These are phyloP conservation scores for Aspergillus luchuensis DNA, from an alignment of 2,329 filamentous ascomycete genomes.

Conservation along the genomic window DNA sequence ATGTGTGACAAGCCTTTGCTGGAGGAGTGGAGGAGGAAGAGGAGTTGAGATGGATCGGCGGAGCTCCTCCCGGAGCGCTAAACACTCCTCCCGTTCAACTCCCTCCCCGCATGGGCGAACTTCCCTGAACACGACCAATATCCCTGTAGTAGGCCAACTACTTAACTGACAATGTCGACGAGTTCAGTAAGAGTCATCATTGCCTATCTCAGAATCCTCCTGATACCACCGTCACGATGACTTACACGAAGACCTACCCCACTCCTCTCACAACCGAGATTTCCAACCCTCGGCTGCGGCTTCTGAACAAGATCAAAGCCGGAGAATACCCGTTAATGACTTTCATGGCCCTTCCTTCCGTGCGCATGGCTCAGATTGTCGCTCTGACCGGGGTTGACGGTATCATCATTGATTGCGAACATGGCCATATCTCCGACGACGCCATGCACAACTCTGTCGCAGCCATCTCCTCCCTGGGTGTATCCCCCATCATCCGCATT, in stretches of 20 bases:
- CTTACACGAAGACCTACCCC: slow-evolving; percentile 25
- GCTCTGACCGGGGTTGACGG: slow-evolving; percentile 64
- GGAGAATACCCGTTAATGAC: slow-evolving; percentile 50
- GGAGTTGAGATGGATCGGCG: not conserved
- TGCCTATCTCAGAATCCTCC: not conserved
- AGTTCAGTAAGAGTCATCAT: not conserved
- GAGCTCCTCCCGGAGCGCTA: slow-evolving; percentile 23
- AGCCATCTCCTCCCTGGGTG: slow-evolving; percentile 27
- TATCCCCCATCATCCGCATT: slow-evolving; percentile 28
- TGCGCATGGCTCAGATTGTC: slow-evolving; percentile 55
- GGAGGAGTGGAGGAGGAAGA: not conserved
- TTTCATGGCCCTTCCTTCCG: slow-evolving; percentile 52
- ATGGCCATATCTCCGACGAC: slow-evolving; percentile 33
- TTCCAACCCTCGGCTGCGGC: slow-evolving; percentile 45
- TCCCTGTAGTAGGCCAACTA: not conserved
- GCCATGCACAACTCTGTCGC: slow-evolving; percentile 31
- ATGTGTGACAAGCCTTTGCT: no score
- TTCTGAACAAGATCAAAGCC: slow-evolving; percentile 48
- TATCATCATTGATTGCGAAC: slow-evolving; percentile 55
- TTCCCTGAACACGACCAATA: not conserved
- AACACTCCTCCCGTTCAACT: not conserved
- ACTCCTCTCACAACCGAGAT: slow-evolving; percentile 36
- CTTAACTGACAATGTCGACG: not conserved
- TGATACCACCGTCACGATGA: not conserved
- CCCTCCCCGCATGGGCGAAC: not conserved